Conservation (phyloP, 1,139 yeast genomes). For the Debaryomyces psychrophilus region DNA sequence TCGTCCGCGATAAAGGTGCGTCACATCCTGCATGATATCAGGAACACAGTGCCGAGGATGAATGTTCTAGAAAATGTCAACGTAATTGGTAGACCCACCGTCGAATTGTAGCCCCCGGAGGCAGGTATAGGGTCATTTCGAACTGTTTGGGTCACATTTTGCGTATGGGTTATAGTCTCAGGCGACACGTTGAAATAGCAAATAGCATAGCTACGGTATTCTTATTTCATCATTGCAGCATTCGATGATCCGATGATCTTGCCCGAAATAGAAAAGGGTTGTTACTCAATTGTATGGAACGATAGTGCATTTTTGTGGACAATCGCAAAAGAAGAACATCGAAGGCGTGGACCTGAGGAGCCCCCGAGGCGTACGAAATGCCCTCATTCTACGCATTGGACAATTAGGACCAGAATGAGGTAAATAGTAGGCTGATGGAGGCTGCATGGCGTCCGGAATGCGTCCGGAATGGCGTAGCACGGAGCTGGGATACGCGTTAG, state of each 20-base stretch:
- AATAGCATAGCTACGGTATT: too few relatives aligned
- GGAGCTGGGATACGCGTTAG: background rate
- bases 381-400: background rate
- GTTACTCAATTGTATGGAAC: conserved; percentile 2
- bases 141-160: too few relatives aligned
- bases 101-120: background rate
- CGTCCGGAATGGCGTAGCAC: conserved; percentile 1
- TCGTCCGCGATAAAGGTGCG: background rate
- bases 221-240: background rate
- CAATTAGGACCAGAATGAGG: background rate
- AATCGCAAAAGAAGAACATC: too few relatives aligned
- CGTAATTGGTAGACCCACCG: background rate
- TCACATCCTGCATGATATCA: background rate
- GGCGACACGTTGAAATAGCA: too few relatives aligned
- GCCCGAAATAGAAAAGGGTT: too few relatives aligned
- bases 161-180: too few relatives aligned
- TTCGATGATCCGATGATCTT: background rate
- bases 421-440: background rate
- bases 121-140: background rate
- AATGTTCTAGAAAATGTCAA: background rate
- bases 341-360: too few relatives aligned
- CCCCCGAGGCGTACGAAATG: background rate
- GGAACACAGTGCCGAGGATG: background rate
- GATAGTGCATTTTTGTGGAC: too few relatives aligned
- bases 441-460: background rate